A percentile compares a stretch with the other conserved stretches of the same genome.
Conservation (phyloP, 116 monocot species). For the Dioscorea cayenensis region DNA sequence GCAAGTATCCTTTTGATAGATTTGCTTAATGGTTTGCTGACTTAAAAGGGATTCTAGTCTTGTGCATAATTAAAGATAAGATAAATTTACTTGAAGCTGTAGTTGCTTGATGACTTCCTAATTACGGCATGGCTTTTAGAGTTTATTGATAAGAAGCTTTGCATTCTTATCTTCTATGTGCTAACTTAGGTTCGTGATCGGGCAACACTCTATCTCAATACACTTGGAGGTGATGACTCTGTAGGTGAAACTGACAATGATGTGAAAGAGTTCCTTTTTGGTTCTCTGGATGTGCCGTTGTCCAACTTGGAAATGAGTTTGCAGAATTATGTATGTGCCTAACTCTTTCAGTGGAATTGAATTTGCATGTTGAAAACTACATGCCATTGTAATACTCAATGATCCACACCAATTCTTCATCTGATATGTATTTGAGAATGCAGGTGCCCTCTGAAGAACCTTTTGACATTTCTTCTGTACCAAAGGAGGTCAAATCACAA, state of each 20-base stretch:
- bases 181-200: slow-evolving; percentile 82
- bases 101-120: no score
- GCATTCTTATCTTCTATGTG: background rate
- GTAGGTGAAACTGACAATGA: slow-evolving; percentile 47
- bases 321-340: slow-evolving; percentile 65
- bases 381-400: slow-evolving; percentile 7
- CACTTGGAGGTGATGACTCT: slow-evolving; percentile 47
- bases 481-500: slow-evolving; percentile 79
- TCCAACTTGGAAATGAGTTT: slow-evolving; percentile 81
- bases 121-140: no score
- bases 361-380: background rate
- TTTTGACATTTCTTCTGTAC: slow-evolving; percentile 79
- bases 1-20: no score
- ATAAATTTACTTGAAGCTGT: no score
- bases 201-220: slow-evolving; percentile 92
- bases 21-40: no score
- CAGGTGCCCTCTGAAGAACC: slow-evolving; percentile 84
- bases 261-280: slow-evolving; percentile 88
- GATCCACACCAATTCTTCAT: background rate
- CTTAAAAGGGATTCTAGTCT: background rate
- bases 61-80: background rate
- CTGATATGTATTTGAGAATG: background rate
- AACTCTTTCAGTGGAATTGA: background rate
- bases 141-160: background rate
- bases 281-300: slow-evolving; percentile 80